Evolutionary conservation across 1,284 basidiomycete genomes (phyloP).

Genomic region (Ganoderma sp.): DNA sequence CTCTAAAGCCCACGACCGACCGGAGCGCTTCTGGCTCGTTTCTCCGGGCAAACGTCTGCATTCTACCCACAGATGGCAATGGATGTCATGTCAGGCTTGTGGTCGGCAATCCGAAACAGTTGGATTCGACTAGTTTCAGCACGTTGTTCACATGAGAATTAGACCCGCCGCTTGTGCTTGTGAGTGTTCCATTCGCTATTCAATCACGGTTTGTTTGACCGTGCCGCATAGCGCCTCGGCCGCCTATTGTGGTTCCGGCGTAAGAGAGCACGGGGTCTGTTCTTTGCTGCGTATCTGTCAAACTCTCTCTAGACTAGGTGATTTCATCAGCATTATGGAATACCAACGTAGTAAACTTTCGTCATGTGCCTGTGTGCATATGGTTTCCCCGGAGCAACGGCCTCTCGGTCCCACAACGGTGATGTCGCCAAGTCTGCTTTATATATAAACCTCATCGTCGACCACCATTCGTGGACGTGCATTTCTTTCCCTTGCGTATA

Average conservation of each 20-base stretch:
- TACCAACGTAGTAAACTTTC: neutral
- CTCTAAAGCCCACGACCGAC: neutral
- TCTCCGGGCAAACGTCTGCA: neutral
- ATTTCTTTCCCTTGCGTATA: neutral
- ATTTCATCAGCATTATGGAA: neutral
- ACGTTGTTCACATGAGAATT: neutral
- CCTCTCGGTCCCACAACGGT: slow-evolving; percentile 4
- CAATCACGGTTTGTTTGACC: neutral
- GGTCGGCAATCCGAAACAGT: neutral
- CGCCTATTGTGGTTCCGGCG: neutral
- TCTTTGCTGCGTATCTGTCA: slow-evolving; percentile 2
- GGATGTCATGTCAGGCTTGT: too few relatives aligned
- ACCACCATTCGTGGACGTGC: neutral
- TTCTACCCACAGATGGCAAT: too few relatives aligned
- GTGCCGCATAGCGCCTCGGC: neutral
- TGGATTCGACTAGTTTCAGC: neutral
- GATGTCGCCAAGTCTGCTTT: neutral
- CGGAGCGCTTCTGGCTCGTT: neutral
- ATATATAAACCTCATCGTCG: neutral
- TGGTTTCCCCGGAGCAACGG: neutral
- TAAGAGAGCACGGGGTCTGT: neutral
- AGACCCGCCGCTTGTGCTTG: neutral
- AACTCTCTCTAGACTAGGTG: too few relatives aligned
- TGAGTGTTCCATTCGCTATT: neutral
- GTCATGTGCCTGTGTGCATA: neutral